Percentiles rank a stretch among this genome's conserved stretches.
These are phyloP conservation scores for Entomortierella lignicola DNA, from an alignment of 192 early-diverging fungal genomes.

Conservation along the genomic window DNA sequence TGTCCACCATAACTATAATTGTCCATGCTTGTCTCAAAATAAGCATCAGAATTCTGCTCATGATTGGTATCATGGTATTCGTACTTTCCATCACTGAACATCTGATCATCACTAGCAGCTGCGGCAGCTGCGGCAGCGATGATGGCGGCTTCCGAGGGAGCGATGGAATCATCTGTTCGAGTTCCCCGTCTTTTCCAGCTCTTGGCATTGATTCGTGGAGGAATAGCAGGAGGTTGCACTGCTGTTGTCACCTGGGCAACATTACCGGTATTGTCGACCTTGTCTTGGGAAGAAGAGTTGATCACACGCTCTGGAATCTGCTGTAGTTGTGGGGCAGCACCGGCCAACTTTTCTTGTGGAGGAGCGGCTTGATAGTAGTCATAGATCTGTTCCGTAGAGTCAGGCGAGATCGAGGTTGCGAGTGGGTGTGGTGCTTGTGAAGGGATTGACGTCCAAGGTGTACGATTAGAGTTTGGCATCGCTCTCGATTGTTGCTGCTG, in stretches of 20 bases:
- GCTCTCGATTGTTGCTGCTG: neutral
- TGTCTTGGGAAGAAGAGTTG: no score
- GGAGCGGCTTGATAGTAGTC: constrained; percentile 9
- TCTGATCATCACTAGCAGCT: neutral
- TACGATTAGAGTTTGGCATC: neutral
- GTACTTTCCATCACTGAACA: neutral
- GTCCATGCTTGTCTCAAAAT: constrained; percentile 12
- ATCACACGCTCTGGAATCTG: no score
- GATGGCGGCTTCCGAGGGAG: neutral
- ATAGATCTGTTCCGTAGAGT: constrained; percentile 4
- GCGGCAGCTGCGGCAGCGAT: neutral
- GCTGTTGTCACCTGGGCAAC: no score
- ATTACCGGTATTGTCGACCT: no score
- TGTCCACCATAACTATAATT: neutral
- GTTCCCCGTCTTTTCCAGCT: neutral
- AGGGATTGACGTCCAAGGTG: neutral
- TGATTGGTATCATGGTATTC: neutral
- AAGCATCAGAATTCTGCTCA: neutral
- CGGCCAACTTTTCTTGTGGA: no score
- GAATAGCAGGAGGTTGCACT: neutral
- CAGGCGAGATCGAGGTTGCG: neutral
- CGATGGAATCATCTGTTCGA: neutral
- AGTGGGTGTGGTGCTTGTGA: neutral
- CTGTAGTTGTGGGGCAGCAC: no score
- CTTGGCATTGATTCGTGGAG: constrained; percentile 14